Base-by-base conservation (phyloP, 768 basidiomycete genomes). In the Tylopilus subfusipes region DNA sequence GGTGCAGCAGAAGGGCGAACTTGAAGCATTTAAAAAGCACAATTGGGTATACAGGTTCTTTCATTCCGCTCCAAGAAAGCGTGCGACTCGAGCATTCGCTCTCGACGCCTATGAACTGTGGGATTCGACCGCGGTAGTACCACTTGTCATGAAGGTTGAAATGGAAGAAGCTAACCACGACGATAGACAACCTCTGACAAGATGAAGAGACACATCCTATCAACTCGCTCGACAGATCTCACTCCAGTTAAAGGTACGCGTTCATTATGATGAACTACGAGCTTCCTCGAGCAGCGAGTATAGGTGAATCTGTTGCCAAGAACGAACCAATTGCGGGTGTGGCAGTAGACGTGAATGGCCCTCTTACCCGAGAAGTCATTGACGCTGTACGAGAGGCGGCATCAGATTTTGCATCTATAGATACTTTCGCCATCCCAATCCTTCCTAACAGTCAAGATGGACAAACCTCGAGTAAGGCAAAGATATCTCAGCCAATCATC, bases 141-240 rank as follows among this genome's bases (percentile, higher is more conserved):
- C 6, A 3, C n/a, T 14, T 42, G 6, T 25, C 21, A 30, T 27
- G 33, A 13, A 16, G 0, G 27, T 29, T 2, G 22, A 13, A 24
- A 9, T 30, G 14, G 10, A 29, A 1, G 18, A 22, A 30, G 29
- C 46, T 56, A 3, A 54, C 33, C 9, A 16, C 14, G 21, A 34
- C 12, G 1, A 3, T 10, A 51, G 57, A 36, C 58, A 5, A 60
- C 46, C 1, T 59, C 57, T 13, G 50, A 60, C 2, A 30, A 4
- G 8, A 27, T 54, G 27, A 59, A 38, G 34, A 54, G 46, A n/a
- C 3, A 3, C 0, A 0, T 54, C 1, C 14, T 60, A 12, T 59
- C 49, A 3, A 42, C 31, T 2, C 16, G 22, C 18, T 6, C 42
- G 12, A 19, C 22, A 0, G 13, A 60, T 5, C 2, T 59, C 8